Base-by-base conservation (phyloP, 768 basidiomycete genomes). In the Cystobasidium tubakii region DNA sequence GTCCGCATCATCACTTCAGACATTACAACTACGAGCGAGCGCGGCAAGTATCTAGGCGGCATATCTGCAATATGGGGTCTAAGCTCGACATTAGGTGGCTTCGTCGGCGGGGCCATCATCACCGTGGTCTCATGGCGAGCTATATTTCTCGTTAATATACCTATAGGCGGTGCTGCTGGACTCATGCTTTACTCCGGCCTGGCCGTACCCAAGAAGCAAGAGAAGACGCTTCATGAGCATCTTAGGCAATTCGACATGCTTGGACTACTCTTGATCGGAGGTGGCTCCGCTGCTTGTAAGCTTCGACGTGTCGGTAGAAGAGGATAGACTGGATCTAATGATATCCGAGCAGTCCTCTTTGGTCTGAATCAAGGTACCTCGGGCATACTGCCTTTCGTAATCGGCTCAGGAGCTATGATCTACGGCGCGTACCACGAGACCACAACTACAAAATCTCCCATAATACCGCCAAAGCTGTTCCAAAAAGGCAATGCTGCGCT, bases 21-120 rank as follows among this genome's bases (percentile, higher is more conserved):
- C 27, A 54, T 53, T 25, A 67, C 66, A 33, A 67, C 44, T 17
- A 3, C 46, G 9, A 42, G 10, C 42, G 66, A 67, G 43, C n/a
- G 66, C 9, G 66, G 66, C 46, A 67, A 25, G 23, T 67, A 67
- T 67, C 66, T 46, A n/a, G 66, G 66, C n/a, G 66, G 66, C n/a
- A 33, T 67, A 3, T 67, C 66, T 6, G 66, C 66, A 12, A 43
- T 29, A 10, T 67, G 66, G 66, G 66, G 66, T 9, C 27, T 54
- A 6, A 33, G 42, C 17, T 54, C 66, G 29, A 54, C 42, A 3
- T 17, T 67, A 4, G 66, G 66, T 4, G 66, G 66, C 15, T 50
- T 67, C 43, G 44, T 53, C 1, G 66, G 66, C 9, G 66, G 66
- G 9, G 50, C 66, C 13, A 23, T 67, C 23, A 27, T 65, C 15